Base-by-base conservation (phyloP, 2,329 filamentous ascomycete species). In the Trichoderma arundinaceum region DNA sequence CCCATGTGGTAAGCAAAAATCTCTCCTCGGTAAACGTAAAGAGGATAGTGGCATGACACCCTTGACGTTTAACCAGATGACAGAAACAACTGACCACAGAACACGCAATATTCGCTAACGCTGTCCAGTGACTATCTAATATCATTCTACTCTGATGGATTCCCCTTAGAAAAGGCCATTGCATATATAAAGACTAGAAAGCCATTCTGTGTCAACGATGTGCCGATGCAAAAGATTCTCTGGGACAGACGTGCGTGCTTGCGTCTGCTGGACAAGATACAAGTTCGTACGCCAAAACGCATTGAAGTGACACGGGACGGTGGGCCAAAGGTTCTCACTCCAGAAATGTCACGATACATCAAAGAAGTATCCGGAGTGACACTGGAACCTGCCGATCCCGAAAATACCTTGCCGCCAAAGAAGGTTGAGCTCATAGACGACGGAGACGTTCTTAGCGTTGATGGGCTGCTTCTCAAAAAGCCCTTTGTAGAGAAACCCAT, bases 401-500 rank as follows among this genome's bases (percentile, higher is more conserved):
- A 74, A 4, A 74, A 90, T 19, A 73, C 80, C 15, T 89, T 90
- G 2, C 82, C 86, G 61, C 92, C 94, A 2, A 82, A 84, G 64
- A 89, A 87, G 68, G 90, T 99, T 6, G 90, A 95, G 73, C 82
- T 99, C 69, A 84, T 95, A n/a, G 94, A 98, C 68, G 90, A 96
- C 70, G 92, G 92, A 33, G 94, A 99, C 74, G 90, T 91, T 4
- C 83, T 99, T 63, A 88, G 90, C 48, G 94, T 99, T 9, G 94
- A 99, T 75, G 95, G 94, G 10, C 83, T 86, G 46, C 77, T 88
- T 4, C 84, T 99, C 52, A 90, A 86, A 71, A 99, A 99, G 75
- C 95, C 95, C 0, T 99, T 99, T 74, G 95, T 99, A 43, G 95
- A 99, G 76, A 99, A 99, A 77, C 95, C 95, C 0, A 94, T 93